Conservation (phyloP, 495 filamentous ascomycete species). For the Extremus antarcticus region DNA sequence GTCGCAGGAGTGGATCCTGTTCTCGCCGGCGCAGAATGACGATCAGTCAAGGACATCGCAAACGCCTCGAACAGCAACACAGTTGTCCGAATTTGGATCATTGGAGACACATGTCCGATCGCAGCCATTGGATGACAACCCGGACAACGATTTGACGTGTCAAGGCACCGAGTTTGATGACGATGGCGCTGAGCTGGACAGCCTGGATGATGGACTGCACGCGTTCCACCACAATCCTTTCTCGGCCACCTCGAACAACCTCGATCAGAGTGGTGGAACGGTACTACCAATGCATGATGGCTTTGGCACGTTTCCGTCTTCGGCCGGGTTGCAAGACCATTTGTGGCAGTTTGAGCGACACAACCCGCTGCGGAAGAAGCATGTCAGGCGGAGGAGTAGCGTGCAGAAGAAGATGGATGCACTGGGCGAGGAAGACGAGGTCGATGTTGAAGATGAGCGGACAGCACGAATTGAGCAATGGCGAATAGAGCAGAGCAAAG, state of each 20-base stretch:
- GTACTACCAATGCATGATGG: slow-evolving; percentile 88
- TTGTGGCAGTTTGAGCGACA: slow-evolving; percentile 76
- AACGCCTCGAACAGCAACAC: slow-evolving; percentile 62
- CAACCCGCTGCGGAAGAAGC: slow-evolving; percentile 51
- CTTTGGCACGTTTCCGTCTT: slow-evolving; percentile 62
- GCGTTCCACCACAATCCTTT: slow-evolving; percentile 63
- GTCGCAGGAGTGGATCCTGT: slow-evolving; percentile 90
- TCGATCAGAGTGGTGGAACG: slow-evolving; percentile 44
- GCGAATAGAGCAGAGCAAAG: slow-evolving; percentile 80
- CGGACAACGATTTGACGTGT: slow-evolving; percentile 38
- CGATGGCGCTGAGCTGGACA: slow-evolving; percentile 69
- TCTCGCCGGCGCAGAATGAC: slow-evolving; percentile 66
- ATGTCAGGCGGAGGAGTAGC: slow-evolving; percentile 42
- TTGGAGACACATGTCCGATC: slow-evolving; percentile 52
- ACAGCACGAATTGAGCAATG: slow-evolving; percentile 78
- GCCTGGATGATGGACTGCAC: slow-evolving; percentile 78
- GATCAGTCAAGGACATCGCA: slow-evolving; percentile 56
- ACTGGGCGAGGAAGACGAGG: slow-evolving; percentile 46
- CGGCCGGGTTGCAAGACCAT: slow-evolving; percentile 56
- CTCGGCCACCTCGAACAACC: slow-evolving; percentile 37
- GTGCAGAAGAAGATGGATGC: slow-evolving; percentile 57
- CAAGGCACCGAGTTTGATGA: slow-evolving; percentile 43
- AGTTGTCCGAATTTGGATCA: slow-evolving; percentile 77
- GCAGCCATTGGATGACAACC: slow-evolving; percentile 37
- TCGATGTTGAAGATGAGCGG: slow-evolving; percentile 51